These are phyloP conservation scores for Dioszegia aurantiaca DNA, from an alignment of 768 basidiomycete genomes.

Conservation along the genomic window DNA sequence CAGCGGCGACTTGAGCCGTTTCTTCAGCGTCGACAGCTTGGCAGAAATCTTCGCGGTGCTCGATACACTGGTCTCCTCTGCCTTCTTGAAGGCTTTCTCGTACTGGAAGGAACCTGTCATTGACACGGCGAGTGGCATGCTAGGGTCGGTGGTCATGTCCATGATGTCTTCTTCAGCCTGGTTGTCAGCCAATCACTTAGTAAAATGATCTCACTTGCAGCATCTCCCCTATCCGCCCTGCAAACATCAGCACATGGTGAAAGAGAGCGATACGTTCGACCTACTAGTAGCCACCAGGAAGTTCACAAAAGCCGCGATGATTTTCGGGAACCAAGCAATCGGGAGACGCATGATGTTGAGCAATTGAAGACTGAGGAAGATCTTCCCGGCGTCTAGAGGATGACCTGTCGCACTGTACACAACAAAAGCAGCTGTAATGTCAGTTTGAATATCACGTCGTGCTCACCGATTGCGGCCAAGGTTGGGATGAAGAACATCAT, in stretches of 20 bases:
- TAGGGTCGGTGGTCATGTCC: constrained; percentile 56
- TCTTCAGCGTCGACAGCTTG: constrained; percentile 14
- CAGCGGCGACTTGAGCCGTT: not conserved
- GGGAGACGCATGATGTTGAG: constrained; percentile 53
- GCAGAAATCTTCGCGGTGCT: constrained; percentile 24
- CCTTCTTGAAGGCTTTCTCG: constrained; percentile 19
- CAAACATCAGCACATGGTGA: not conserved
- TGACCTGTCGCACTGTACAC: constrained; percentile 63
- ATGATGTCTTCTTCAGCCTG: constrained; percentile 60
- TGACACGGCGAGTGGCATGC: constrained; percentile 54
- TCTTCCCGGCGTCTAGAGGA: constrained; percentile 57
- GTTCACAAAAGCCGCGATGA: constrained; percentile 51
- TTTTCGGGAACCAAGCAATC: constrained; percentile 29
- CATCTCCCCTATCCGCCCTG: constrained; percentile 58
- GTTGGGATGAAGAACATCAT: constrained; percentile 58
- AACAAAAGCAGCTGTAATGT: constrained; percentile 54
- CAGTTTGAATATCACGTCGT: not conserved
- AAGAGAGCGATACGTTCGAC: not conserved
- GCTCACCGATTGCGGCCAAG: constrained; percentile 46
- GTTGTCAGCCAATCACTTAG: constrained; percentile 1
- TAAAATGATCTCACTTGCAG: constrained; percentile 32
- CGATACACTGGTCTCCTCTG: constrained; percentile 43
- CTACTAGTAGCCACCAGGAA: constrained; percentile 55
- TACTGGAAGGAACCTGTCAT: constrained; percentile 50
- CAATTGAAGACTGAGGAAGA: constrained; percentile 61